Percentiles rank a stretch among this genome's conserved stretches.
Conservation (phyloP, 192 early-diverging fungal genomes). For the Podila clonocystis region DNA sequence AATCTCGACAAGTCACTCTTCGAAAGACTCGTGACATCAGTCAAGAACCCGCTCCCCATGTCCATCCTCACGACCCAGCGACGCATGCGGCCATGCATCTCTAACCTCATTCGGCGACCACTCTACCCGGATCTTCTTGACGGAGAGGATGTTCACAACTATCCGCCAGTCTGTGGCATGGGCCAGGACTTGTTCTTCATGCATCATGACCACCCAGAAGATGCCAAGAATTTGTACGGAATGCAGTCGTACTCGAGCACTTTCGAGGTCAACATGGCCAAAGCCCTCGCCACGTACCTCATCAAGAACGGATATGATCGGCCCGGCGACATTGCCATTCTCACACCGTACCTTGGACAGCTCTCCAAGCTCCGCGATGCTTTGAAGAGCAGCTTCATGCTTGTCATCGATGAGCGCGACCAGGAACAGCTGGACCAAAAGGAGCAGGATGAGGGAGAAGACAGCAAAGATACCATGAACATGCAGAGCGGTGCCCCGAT, state of each 20-base stretch:
- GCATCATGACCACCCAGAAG: conserved; percentile 57
- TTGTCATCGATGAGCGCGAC: conserved; percentile 54
- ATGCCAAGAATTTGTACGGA: conserved; percentile 45
- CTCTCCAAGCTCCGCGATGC: conserved; percentile 53
- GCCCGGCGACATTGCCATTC: conserved; percentile 58
- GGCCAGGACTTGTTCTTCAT: conserved; percentile 59
- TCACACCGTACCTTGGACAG: conserved; percentile 68
- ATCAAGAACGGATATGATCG: conserved; percentile 61
- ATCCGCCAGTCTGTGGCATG: conserved; percentile 54
- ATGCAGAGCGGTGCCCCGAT: not conserved
- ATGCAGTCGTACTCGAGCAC: conserved; percentile 57
- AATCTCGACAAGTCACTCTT: conserved; percentile 60
- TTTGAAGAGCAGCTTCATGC: conserved; percentile 24
- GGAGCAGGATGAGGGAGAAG: conserved; percentile 22
- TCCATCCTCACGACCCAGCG: conserved; percentile 55
- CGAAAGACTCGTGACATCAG: conserved; percentile 56
- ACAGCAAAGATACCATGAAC: not conserved
- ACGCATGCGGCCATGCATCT: conserved; percentile 64
- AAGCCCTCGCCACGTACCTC: conserved; percentile 55
- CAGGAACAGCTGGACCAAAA: conserved; percentile 33
- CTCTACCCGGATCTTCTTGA: conserved; percentile 60
- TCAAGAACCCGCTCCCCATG: conserved; percentile 46
- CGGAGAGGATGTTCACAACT: conserved; percentile 22
- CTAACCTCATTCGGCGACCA: conserved; percentile 55
- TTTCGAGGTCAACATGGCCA: conserved; percentile 63